phyloP scores from a whole-genome alignment of 345 rosid species.

The Lagerstroemia speciosa region DNA sequence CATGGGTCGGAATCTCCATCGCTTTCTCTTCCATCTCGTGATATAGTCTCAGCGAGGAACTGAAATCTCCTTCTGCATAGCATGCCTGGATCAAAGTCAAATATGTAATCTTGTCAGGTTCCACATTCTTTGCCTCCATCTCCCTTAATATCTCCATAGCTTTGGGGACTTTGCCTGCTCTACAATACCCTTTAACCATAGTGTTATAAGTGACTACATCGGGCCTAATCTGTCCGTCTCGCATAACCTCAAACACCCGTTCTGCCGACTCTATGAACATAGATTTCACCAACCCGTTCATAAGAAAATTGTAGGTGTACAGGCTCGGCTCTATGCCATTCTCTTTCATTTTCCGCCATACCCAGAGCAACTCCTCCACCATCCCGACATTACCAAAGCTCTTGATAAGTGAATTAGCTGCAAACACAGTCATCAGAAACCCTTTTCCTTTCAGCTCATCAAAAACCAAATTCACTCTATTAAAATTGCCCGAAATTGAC shows the following conservation, averaged over 20 bases:
- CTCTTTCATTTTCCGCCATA: conserved; percentile 84
- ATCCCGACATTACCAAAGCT: conserved; percentile 74
- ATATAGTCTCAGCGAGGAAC: conserved; percentile 60
- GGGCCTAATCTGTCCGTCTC: conserved; percentile 50
- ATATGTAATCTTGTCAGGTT: conserved; percentile 74
- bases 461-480: conserved; percentile 37
- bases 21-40: conserved; percentile 81
- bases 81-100: conserved; percentile 77
- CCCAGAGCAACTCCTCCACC: conserved; percentile 92
- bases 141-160: conserved; percentile 51
- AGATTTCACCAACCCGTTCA: conserved; percentile 67
- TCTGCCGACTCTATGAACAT: conserved; percentile 70
- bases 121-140: conserved; percentile 60
- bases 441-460: conserved; percentile 33
- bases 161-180: conserved; percentile 53
- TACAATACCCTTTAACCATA: conserved; percentile 79
- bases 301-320: conserved; percentile 61
- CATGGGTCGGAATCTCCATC: conserved; percentile 64
- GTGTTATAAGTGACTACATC: conserved; percentile 73
- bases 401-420: conserved; percentile 59
- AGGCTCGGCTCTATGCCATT: conserved; percentile 70
- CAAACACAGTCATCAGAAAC: conserved; percentile 41
- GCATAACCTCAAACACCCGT: conserved; percentile 69
- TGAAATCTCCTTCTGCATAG: conserved; percentile 58
- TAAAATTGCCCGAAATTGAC: conserved; percentile 35